A percentile compares a stretch with the other conserved stretches of the same genome.
These are phyloP conservation scores for Barbatosphaeria neglecta DNA, from an alignment of 495 filamentous ascomycete genomes.

Conservation along the genomic window DNA sequence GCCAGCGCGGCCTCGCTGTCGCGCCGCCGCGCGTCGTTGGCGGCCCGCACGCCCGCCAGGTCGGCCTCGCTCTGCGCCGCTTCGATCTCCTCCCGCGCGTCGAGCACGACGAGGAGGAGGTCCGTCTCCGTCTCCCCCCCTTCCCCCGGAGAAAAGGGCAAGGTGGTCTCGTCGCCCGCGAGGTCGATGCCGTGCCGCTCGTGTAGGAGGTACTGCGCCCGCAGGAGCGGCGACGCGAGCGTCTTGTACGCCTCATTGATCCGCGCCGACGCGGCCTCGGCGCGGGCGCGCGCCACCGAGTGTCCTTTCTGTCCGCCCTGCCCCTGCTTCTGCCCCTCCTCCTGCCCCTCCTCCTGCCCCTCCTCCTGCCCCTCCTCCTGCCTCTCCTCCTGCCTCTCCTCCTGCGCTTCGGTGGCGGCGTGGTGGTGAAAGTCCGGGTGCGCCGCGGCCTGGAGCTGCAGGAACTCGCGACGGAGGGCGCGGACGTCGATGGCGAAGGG, in stretches of 20 bases:
- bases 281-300: slow-evolving; percentile 25
- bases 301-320: not conserved
- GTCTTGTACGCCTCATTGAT: slow-evolving; percentile 89
- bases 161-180: slow-evolving; percentile 60
- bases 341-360: not conserved
- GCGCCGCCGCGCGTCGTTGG: slow-evolving; percentile 57
- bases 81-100: slow-evolving; percentile 75
- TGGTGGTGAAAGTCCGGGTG: slow-evolving; percentile 71
- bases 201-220: slow-evolving; percentile 75
- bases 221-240: slow-evolving; percentile 57
- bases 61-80: slow-evolving; percentile 53
- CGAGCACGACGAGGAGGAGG: slow-evolving; percentile 78
- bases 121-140: slow-evolving; percentile 53
- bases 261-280: slow-evolving; percentile 59
- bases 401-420: slow-evolving; percentile 14
- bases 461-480: slow-evolving; percentile 69
- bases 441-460: slow-evolving; percentile 62
- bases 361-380: no score
- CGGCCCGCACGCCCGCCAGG: slow-evolving; percentile 45
- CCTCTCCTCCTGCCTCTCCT: no score
- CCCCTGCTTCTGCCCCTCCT: not conserved
- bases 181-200: slow-evolving; percentile 61
- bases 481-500: slow-evolving; percentile 61
- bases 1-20: slow-evolving; percentile 48
- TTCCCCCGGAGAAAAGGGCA: no score